Evolutionary conservation across 2,329 filamentous ascomycete species (phyloP), one percentile per base, ranked within the genome.

Genomic region (Rugonectria rugulosa): DNA sequence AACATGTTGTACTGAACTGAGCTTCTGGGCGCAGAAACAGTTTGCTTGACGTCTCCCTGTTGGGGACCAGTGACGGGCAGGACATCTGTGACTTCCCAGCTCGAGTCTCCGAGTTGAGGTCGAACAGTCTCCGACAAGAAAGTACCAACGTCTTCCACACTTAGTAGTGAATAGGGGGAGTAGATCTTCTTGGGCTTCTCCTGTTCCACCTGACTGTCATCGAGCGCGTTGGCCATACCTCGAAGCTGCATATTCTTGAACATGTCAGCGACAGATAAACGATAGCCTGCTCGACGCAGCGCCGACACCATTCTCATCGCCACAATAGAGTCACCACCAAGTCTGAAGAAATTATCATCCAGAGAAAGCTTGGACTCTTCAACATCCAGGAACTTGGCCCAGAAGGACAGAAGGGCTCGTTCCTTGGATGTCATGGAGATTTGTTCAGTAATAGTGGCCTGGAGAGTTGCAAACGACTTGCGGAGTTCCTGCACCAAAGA

Each of bases 1-100:
- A 68, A 59, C 66, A 68, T 68, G 32, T 68, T 68, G 49, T 69
- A 68, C 15, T 68, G 66, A 10, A 68, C 38, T 0, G 66, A 62
- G 57, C 66, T 69, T 41, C 66, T 53, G 1, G 62, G 65, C 2
- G 49, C 34, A 21, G 42, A 62, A 1, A 69, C 47, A 1, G 66
- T 64, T 5, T 63, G 56, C 32, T 56, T 60, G 11, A 68, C 62
- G 20, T 68, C 66, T 3, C 56, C 53, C 2, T 53, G 32, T 15
- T 68, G 66, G 2, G 65, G 60, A 12, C 59, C 66, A 7, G 66
- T 68, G 4, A 42, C 56, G 2, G 59, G 60, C 1, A 68, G 21
- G 2, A 68, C 53, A 12, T 68, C 65, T 12, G 60, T 54, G 31
- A 68, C 56, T 11, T 24, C 56, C 66, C 66, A 68, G 2, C 26